Base-by-base conservation (phyloP, 345 rosid species). In the Gossypium rotundifolium region DNA sequence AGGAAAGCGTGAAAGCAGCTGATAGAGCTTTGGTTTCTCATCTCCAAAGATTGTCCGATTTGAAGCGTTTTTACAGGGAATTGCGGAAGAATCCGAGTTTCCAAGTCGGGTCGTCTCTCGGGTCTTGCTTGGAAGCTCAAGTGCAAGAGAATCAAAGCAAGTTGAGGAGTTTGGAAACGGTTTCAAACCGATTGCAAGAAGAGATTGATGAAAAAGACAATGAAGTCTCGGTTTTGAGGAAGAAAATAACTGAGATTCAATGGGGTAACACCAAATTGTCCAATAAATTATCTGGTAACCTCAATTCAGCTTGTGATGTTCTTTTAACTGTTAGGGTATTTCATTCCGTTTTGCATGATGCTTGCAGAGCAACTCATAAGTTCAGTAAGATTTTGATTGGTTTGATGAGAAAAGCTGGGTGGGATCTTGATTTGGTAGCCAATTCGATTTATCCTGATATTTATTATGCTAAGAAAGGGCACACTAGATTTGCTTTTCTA, bases 121-220 rank as follows among this genome's bases (percentile, higher is more conserved):
- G 91, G 79, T 93, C 99, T 38, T 86, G 87, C 51, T 86, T 88
- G 81, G 99, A 95, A 72, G 91, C 95, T 81, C 87, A 83, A 54
- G 99, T 95, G 12, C 89, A 88, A 55, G 99, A 95, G 85, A 95
- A 95, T 78, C 99, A 95, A 77, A 91, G 96, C 93, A 93, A 90
- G 86, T 86, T 95, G 74, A 81, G 99, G 63, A 83, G 88, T 53
- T 74, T 95, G 44, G 96, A 81, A 76, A 87, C 84, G 1, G 85
- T 93, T 13, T 91, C 96, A 0, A 85, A 91, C 75, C 88, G 93
- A 55, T 81, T 93, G 74, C 99, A 95, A 79, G 88, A 83, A 51
- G 92, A 88, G 81, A 93, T 95, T 71, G 98, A 95, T 77, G 80
- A 78, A 6, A 90, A 88, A 76, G 97, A 89, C 54, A 79, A 78